Base-by-base conservation (phyloP, 495 filamentous ascomycete genomes). In the Durotheca rogersii region DNA sequence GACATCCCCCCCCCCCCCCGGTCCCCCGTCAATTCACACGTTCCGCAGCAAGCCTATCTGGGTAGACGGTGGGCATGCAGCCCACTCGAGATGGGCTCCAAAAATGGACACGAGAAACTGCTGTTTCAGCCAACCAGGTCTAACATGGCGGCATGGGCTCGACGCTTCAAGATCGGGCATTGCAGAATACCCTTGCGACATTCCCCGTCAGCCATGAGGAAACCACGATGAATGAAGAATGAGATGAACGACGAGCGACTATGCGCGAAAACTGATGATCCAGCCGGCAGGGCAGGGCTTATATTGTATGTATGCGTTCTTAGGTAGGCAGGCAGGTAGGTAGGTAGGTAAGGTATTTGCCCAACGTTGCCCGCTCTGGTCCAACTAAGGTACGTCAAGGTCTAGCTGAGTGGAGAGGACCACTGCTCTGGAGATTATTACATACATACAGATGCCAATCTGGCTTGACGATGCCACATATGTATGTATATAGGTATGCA, bases 81-180 rank as follows among this genome's bases (percentile, higher is more conserved):
- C 45, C 58, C 54, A 59, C 54, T 56, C 48, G 32, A 58, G 53
- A 47, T 54, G 41, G 19, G 54, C 43, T 47, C 72, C 72, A 75
- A 75, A 73, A 74, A 70, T 74, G 72, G 72, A 76, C 71, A 76
- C 72, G 72, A 76, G 72, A 76, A 73, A 73, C 68, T 47, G 60
- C 32, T 63, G 72, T 73, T 72, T 72, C 68, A 71, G 62, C 72
- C 70, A 74, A 72, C 67, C 69, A 70, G 50, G 67, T 56, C 47
- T 40, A 56, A 54, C 39, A 31, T 30, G 37, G 36, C 47, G 35
- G 51, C 43, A 54, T 47, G 43, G 39, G 42, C 35, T 34, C 20
- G 17, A 17, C 1, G 41, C 21, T 36, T 53, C 40, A 29, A 56
- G 57, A 61, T 64, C 61, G 49, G 33, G 52, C 36, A 42, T 58